phyloP scores from a whole-genome alignment of 1,284 basidiomycete genomes.

The Testicularia cyperi region DNA sequence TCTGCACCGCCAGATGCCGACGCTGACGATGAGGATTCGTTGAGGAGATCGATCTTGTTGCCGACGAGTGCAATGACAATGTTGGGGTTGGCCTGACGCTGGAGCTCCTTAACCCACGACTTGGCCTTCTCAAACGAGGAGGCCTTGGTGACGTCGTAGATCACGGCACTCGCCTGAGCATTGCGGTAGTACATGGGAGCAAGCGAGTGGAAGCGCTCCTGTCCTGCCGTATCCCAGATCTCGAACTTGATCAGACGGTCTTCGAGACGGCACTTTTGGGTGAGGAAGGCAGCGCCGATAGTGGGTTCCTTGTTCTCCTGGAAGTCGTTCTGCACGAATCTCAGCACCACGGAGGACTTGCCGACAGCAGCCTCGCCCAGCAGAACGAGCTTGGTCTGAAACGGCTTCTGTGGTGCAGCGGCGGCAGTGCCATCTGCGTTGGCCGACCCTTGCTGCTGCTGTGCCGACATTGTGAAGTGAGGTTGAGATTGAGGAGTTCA shows the following conservation, averaged over 20 bases:
- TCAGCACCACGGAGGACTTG: slow-evolving; percentile 97
- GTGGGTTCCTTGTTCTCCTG: slow-evolving; percentile 97
- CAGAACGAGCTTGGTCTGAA: slow-evolving; percentile 59
- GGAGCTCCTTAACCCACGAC: slow-evolving; percentile 99
- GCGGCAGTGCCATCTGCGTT: slow-evolving; percentile 11
- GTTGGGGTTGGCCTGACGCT: slow-evolving; percentile 97
- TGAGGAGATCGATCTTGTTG: slow-evolving; percentile 77
- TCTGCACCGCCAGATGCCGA: slow-evolving; percentile 9
- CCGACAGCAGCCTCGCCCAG: slow-evolving; percentile 87
- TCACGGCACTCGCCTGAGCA: slow-evolving; percentile 95
- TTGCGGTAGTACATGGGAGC: slow-evolving; percentile 99
- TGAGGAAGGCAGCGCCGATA: slow-evolving; percentile 84
- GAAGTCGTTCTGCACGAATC: slow-evolving; percentile 94
- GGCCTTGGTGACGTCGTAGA: slow-evolving; percentile 89
- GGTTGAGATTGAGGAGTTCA: no score
- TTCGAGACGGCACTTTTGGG: slow-evolving; percentile 69
- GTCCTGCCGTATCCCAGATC: slow-evolving; percentile 94
- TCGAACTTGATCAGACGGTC: slow-evolving; percentile 79
- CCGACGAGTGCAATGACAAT: slow-evolving; percentile 75
- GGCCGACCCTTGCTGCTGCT: slow-evolving; percentile 9
- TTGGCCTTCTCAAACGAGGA: slow-evolving; percentile 97
- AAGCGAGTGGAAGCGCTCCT: slow-evolving; percentile 90
- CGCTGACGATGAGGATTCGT: slow-evolving; percentile 64
- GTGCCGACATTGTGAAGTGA: slow-evolving; percentile 19
- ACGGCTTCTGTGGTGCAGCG: slow-evolving; percentile 50